Evolutionary conservation across 1,139 yeast genomes (phyloP).

Genomic region (Ogataea hybrid): DNA sequence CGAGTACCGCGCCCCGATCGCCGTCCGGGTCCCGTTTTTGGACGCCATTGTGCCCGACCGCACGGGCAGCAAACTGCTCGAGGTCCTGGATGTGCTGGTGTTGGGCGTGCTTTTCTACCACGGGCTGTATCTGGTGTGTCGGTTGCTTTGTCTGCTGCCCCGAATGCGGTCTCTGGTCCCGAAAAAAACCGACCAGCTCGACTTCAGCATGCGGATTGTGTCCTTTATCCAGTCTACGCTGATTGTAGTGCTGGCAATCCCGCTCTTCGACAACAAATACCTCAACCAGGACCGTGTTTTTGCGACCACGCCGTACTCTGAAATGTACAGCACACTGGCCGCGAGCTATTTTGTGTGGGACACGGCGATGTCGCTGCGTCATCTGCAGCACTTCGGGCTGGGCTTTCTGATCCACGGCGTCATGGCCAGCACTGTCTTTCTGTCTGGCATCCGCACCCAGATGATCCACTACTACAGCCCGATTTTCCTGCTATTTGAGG

Average conservation of each 20-base stretch:
- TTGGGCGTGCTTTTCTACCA: conserved; percentile 42
- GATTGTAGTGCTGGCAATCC: conserved; percentile 53
- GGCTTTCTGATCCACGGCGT: conserved; percentile 87
- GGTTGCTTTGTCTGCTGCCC: conserved; percentile 41
- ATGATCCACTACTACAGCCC: conserved; percentile 85
- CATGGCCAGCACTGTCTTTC: conserved; percentile 75
- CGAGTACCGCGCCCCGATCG: conserved; percentile 15
- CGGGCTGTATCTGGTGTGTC: conserved; percentile 41
- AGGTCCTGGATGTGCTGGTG: conserved; percentile 24
- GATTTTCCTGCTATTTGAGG: conserved; percentile 79
- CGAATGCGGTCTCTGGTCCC: conserved; percentile 36
- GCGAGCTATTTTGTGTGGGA: conserved; percentile 96
- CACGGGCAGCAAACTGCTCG: conserved; percentile 30
- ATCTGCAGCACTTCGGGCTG: conserved; percentile 67
- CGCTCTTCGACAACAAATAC: conserved; percentile 58
- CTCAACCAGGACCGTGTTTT: conserved; percentile 52
- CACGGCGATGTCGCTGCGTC: conserved; percentile 56
- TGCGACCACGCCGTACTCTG: conserved; percentile 72
- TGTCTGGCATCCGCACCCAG: conserved; percentile 55
- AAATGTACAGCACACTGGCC: conserved; percentile 69
- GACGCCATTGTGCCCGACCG: conserved; percentile 15
- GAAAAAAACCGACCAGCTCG: conserved; percentile 50
- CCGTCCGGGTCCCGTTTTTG: conserved; percentile 27
- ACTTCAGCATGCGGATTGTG: conserved; percentile 86
- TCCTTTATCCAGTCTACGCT: conserved; percentile 78